A percentile compares a stretch with the other conserved stretches of the same genome.
These are phyloP conservation scores for Ganoderma boninense DNA, from an alignment of 1,284 basidiomycete genomes.

Conservation along the genomic window DNA sequence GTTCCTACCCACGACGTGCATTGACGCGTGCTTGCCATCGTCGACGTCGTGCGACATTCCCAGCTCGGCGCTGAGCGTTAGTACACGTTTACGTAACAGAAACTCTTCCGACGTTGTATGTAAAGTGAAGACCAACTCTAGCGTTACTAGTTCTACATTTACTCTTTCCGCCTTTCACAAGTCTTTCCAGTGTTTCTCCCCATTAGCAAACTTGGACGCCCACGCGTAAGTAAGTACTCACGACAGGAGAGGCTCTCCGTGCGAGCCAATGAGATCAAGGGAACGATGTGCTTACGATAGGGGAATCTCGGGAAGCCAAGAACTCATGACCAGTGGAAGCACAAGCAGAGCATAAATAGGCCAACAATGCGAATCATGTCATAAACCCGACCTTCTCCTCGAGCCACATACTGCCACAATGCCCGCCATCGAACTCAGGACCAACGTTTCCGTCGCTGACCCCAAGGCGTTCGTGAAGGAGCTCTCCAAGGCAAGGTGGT, in stretches of 20 bases:
- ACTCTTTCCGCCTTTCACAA: neutral
- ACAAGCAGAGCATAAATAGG: slow-evolving; percentile 10
- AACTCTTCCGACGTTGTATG: too few species aligned
- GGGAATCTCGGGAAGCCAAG: neutral
- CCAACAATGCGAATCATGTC: neutral
- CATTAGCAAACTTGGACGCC: too few species aligned
- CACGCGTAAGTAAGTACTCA: neutral
- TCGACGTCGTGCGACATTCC: neutral
- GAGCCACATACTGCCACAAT: slow-evolving; percentile 44
- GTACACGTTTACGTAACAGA: neutral
- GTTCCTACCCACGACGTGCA: neutral
- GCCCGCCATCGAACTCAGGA: slow-evolving; percentile 62
- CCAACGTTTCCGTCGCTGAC: slow-evolving; percentile 67
- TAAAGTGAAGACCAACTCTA: too few species aligned
- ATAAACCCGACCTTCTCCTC: neutral
- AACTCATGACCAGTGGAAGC: slow-evolving; percentile 13
- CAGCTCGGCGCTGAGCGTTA: neutral
- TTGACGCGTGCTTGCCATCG: slow-evolving; percentile 1
- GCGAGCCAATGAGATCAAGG: neutral
- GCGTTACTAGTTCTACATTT: too few species aligned
- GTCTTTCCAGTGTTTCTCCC: neutral
- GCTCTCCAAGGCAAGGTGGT: slow-evolving; percentile 61
- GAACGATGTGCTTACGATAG: slow-evolving; percentile 1
- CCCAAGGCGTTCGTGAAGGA: slow-evolving; percentile 62
- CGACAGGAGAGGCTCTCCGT: neutral